phyloP scores from a whole-genome alignment of 176 grass and related monocot genomes.

The maize (Zea mays) region DNA sequence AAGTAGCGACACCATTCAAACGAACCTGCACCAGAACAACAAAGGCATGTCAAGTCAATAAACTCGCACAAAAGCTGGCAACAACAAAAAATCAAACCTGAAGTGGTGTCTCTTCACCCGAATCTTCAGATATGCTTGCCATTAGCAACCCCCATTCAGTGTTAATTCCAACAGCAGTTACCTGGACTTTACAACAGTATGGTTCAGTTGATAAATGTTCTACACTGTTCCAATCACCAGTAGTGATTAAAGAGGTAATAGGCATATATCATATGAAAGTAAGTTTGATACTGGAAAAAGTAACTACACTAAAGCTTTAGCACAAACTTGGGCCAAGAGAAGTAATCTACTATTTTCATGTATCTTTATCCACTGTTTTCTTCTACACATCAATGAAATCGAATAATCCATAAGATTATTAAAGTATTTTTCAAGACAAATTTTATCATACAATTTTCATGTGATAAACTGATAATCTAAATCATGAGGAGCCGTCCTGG shows the following conservation, averaged over 20 bases:
- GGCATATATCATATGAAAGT: background rate
- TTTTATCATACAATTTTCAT: no score
- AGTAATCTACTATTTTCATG: no score
- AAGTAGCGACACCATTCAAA: constrained; percentile 92
- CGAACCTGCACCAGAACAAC: constrained; percentile 65
- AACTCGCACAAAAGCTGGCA: background rate
- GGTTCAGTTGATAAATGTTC: background rate
- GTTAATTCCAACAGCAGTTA: constrained; percentile 88
- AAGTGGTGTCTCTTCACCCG: constrained; percentile 94
- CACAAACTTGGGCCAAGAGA: no score
- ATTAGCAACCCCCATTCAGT: constrained; percentile 95
- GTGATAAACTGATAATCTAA: no score
- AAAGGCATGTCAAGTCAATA: constrained; percentile 21
- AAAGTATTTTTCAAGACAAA: no score
- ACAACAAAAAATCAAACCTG: constrained; percentile 59
- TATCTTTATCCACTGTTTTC: no score
- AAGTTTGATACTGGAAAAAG: background rate
- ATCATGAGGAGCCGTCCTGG: no score
- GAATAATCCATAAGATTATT: no score
- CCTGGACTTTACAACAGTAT: constrained; percentile 51
- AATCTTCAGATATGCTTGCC: constrained; percentile 99
- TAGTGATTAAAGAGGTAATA: background rate
- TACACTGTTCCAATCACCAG: background rate
- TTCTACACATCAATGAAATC: no score
- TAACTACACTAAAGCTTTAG: background rate